Conservation (phyloP, 2,329 filamentous ascomycete genomes). For the Pyricularia pennisetigena region DNA sequence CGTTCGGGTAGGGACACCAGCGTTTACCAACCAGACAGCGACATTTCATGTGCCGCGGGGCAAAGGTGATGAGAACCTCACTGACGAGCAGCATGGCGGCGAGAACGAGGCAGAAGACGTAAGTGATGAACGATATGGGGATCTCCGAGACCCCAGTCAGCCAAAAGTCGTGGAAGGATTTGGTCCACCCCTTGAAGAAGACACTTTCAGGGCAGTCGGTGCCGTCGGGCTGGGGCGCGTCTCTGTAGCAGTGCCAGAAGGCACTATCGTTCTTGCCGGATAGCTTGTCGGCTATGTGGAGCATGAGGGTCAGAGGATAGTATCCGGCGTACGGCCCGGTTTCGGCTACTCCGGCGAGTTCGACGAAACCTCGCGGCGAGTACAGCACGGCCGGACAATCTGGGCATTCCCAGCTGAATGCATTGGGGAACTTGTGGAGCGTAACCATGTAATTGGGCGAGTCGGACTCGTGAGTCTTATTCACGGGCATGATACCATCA, state of each 20-base stretch:
- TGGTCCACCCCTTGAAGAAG: slow-evolving; percentile 3
- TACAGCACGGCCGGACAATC: not conserved
- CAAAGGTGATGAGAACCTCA: not conserved
- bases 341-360: slow-evolving; percentile 3
- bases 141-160: not conserved
- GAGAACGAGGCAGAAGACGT: not conserved
- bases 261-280: not conserved
- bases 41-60: slow-evolving; percentile 1
- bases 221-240: not conserved
- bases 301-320: not conserved
- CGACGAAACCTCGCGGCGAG: not conserved
- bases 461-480: not conserved
- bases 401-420: slow-evolving; percentile 2
- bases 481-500: slow-evolving; percentile 1
- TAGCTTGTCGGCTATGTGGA: not conserved
- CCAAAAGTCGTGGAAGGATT: not conserved
- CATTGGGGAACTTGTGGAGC: slow-evolving; percentile 4
- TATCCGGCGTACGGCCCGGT: not conserved
- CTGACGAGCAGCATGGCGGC: not conserved
- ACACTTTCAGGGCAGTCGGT: not conserved
- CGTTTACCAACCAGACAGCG: not conserved
- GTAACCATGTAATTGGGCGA: not conserved
- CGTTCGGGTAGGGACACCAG: slow-evolving; percentile 4
- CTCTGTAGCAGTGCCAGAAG: not conserved
- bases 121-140: not conserved